These are phyloP conservation scores for Euptelea pleiosperma DNA, from an alignment of 164 flowering plant genomes.

Conservation along the genomic window DNA sequence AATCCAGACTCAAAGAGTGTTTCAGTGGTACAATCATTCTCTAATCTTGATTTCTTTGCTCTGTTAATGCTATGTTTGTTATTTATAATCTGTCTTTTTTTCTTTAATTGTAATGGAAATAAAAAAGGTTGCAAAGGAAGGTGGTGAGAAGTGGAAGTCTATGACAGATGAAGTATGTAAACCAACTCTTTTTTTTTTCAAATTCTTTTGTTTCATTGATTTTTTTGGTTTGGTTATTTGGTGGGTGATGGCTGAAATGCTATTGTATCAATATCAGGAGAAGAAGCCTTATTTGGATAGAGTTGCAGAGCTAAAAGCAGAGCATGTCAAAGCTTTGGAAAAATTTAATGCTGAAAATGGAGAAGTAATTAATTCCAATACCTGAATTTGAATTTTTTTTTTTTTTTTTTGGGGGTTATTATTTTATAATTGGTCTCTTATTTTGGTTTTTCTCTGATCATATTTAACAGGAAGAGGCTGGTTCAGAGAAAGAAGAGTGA, in stretches of 20 bases:
- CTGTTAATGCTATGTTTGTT: neutral
- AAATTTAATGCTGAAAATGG: conserved; percentile 28
- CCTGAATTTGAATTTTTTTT: neutral
- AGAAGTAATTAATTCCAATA: conserved; percentile 19
- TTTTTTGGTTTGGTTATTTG: neutral
- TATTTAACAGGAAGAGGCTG: conserved; percentile 25
- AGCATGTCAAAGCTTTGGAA: conserved; percentile 53
- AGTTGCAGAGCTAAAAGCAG: conserved; percentile 71
- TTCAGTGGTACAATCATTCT: conserved; percentile 35
- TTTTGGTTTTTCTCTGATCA: neutral
- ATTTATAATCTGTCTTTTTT: neutral
- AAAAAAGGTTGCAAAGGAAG: conserved; percentile 70
- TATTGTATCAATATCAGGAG: conserved; percentile 53
- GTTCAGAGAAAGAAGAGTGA: conserved; percentile 24
- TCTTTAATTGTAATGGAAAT: too few species aligned
- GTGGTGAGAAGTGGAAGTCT: conserved; percentile 79
- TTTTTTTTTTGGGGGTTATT: neutral
- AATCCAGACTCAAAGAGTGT: conserved; percentile 62
- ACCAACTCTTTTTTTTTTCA: neutral
- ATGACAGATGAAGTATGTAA: conserved; percentile 65
- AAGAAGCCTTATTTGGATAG: conserved; percentile 63
- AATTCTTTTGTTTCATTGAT: neutral
- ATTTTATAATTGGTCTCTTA: neutral
- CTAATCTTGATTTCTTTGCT: neutral
- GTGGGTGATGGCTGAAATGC: too few species aligned